Evolutionary conservation across 371 early-diverging fungal species (phyloP), one percentile per base, ranked within the genome.

Genomic region (Rhizomucor pusillus): DNA sequence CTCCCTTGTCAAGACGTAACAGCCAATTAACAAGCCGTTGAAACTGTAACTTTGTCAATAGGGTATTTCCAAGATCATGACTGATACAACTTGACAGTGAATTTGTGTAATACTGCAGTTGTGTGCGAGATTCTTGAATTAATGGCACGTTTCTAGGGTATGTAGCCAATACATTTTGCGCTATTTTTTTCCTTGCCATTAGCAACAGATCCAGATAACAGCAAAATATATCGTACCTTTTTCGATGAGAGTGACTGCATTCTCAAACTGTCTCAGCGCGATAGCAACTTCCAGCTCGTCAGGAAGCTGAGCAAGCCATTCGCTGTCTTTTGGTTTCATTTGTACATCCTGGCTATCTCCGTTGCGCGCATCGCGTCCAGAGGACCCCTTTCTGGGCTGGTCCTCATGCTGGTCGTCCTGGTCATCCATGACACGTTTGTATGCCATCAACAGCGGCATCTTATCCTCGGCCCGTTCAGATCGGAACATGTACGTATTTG

Each of bases 201-300:
- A 43, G 40, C 29, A 47, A 25, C 22, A 3, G 43, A 23, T 19
- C 3, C n/a, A 14, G 11, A 35, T 44, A 19, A 20, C 19, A 14
- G 2, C 5, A 1, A 10, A 16, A 23, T 33, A 11, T 36, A 36
- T 18, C 13, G 23, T 62, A 86, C 87, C 89, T 71, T 82, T 83
- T 49, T 88, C 88, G 47, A 93, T 80, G 50, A 80, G 74, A 1
- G 63, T 65, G 0, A 92, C 90, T 3, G 93, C 90, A n/a, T 67
- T 70, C 43, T 89, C 89, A 69, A 94, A 93, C 55, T 94, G 92
- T 41, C 94, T 72, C 24, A 91, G 79, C 1, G 94, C 93, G 67
- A 96, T 91, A 34, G 85, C 67, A 3, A 96, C 92, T 50, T 94
- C 97, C 47, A 96, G 63, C 41, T 90, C 89, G 64, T 93, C 92